Conservation (phyloP, 345 rosid genomes). For the Rhodamnia rubescens region DNA sequence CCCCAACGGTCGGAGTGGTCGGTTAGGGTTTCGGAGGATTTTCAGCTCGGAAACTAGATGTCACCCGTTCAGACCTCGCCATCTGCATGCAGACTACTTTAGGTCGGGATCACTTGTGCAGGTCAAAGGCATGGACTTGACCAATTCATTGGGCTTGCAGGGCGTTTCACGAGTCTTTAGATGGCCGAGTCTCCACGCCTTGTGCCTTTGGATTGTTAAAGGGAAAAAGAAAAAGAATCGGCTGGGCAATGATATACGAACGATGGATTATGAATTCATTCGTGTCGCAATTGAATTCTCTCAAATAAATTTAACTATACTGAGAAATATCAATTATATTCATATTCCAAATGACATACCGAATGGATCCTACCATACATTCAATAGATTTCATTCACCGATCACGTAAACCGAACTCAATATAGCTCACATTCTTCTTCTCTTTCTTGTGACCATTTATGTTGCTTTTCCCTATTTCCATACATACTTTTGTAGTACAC, state of each 20-base stretch:
- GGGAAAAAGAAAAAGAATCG: not conserved
- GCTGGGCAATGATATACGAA: accelerated
- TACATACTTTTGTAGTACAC: too few relatives aligned
- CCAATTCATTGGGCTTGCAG: not conserved
- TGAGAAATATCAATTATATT: too few relatives aligned
- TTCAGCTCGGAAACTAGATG: not conserved
- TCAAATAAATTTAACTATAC: too few relatives aligned
- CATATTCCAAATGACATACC: too few relatives aligned
- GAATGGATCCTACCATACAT: too few relatives aligned
- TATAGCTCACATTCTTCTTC: too few relatives aligned
- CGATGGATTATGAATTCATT: not conserved
- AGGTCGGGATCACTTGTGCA: not conserved
- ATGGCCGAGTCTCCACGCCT: not conserved
- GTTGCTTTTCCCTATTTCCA: too few relatives aligned
- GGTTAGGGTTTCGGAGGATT: not conserved
- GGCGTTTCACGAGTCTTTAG: not conserved
- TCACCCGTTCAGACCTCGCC: not conserved
- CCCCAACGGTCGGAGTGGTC: not conserved
- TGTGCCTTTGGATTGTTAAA: not conserved
- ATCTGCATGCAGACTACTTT: not conserved
- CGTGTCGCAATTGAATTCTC: not conserved
- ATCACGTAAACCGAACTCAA: too few relatives aligned
- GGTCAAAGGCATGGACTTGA: not conserved
- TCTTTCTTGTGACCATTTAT: too few relatives aligned
- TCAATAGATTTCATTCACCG: too few relatives aligned